phyloP scores from a whole-genome alignment of 441 rosid genomes.

The Biscutella auriculata region DNA sequence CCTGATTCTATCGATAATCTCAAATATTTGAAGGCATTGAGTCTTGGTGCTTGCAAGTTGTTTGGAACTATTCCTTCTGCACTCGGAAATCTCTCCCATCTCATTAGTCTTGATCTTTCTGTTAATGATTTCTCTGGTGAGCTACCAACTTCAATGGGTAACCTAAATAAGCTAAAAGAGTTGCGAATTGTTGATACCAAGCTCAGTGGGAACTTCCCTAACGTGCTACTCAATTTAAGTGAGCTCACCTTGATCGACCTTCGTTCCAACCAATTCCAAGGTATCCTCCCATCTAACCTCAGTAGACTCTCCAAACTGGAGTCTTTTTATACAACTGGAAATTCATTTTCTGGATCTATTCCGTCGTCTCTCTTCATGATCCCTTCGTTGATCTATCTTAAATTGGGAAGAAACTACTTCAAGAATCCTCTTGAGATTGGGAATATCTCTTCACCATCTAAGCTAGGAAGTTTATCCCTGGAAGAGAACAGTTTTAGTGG shows the following conservation, averaged over 20 bases:
- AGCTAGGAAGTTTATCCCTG: neutral
- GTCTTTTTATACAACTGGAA: neutral
- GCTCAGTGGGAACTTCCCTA: slow-evolving; percentile 5
- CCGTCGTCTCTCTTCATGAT: slow-evolving; percentile 1
- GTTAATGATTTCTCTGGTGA: neutral
- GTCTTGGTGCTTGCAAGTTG: neutral
- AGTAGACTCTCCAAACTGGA: neutral
- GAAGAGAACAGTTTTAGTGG: slow-evolving; percentile 7
- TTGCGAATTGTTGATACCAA: neutral
- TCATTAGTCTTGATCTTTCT: slow-evolving; percentile 1
- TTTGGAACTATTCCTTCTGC: slow-evolving; percentile 10
- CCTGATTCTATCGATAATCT: slow-evolving; percentile 2
- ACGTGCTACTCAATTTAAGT: neutral
- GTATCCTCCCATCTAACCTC: slow-evolving; percentile 10
- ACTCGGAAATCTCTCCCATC: neutral
- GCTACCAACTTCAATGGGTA: slow-evolving; percentile 7
- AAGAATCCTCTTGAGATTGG: slow-evolving; percentile 10
- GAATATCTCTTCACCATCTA: slow-evolving; percentile 2
- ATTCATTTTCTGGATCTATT: neutral
- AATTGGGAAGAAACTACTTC: neutral
- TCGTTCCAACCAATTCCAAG: neutral
- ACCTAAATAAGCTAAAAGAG: neutral
- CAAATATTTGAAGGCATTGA: neutral
- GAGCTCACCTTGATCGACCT: neutral
- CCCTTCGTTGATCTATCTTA: neutral